These are phyloP conservation scores for Saturnispora gosingensis DNA, from an alignment of 805 yeast genomes.

Conservation along the genomic window DNA sequence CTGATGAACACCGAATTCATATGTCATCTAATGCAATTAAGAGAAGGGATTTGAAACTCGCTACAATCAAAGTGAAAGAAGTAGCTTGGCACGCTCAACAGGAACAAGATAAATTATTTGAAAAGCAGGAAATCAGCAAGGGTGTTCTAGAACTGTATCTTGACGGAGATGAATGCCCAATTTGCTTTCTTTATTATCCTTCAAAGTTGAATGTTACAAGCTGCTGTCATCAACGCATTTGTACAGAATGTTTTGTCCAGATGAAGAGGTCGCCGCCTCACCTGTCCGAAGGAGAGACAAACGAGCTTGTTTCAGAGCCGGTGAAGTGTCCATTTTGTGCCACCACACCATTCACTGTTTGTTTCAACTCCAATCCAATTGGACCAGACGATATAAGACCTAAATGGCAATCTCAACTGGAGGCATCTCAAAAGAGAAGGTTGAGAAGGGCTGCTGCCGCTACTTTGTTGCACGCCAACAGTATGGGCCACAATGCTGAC, in stretches of 20 bases:
- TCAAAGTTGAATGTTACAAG: conserved; percentile 65
- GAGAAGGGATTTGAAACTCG: conserved; percentile 41
- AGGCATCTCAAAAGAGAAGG: conserved; percentile 61
- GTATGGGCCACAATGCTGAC: not conserved
- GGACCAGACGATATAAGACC: conserved; percentile 72
- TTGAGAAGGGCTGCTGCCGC: conserved; percentile 92
- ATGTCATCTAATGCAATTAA: conserved; percentile 37
- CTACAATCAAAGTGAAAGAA: conserved; percentile 32
- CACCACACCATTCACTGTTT: conserved; percentile 53
- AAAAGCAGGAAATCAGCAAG: conserved; percentile 32
- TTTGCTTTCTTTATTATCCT: conserved; percentile 85
- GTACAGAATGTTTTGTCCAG: conserved; percentile 95
- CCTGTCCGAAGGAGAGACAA: conserved; percentile 32
- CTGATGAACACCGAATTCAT: conserved; percentile 50
- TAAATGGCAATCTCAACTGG: conserved; percentile 77
- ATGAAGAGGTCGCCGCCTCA: conserved; percentile 89
- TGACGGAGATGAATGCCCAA: conserved; percentile 79
- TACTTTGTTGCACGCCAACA: conserved; percentile 71
- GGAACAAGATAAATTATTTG: conserved; percentile 22
- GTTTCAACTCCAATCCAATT: conserved; percentile 45
- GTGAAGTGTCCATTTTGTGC: conserved; percentile 94
- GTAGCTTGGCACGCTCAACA: conserved; percentile 25
- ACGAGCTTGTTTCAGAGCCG: conserved; percentile 71
- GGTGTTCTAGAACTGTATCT: conserved; percentile 54
- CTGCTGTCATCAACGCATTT: conserved; percentile 89